phyloP scores from a whole-genome alignment of 495 filamentous ascomycete genomes.

The Aspergillus diversus region DNA sequence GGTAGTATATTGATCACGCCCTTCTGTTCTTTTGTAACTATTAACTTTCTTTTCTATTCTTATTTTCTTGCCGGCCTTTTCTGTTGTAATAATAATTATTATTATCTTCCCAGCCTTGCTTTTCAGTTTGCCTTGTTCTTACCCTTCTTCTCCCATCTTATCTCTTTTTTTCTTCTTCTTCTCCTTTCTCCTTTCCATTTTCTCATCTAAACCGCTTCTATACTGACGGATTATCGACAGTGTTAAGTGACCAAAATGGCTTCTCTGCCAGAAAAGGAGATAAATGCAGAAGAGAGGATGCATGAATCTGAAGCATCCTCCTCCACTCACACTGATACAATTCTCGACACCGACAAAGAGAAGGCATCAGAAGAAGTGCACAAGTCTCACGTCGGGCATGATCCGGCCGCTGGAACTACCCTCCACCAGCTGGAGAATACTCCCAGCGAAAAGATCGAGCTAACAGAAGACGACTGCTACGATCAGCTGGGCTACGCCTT shows the following conservation, averaged over 20 bases:
- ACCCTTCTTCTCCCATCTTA: constrained; percentile 11
- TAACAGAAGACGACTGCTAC: constrained; percentile 62
- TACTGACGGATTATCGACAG: constrained; percentile 5
- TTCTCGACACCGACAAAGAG: constrained; percentile 30
- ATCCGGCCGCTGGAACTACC: constrained; percentile 19
- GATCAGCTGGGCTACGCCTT: constrained; percentile 60
- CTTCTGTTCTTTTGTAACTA: constrained; percentile 4
- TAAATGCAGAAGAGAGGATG: constrained; percentile 31
- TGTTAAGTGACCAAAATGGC: constrained; percentile 17
- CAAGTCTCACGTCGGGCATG: constrained; percentile 20
- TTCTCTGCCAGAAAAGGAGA: constrained; percentile 27
- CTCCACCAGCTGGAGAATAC: constrained; percentile 36
- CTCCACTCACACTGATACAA: constrained; percentile 37
- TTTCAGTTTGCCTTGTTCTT: too few relatives aligned
- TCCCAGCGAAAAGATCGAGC: constrained; percentile 40
- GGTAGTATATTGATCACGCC: background rate
- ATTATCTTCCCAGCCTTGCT: too few relatives aligned
- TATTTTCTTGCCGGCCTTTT: too few relatives aligned
- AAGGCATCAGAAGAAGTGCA: constrained; percentile 26
- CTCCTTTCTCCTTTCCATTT: constrained; percentile 18
- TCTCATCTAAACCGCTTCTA: background rate
- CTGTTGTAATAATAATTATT: too few relatives aligned
- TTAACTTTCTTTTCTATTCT: constrained; percentile 4
- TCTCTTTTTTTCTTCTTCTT: constrained; percentile 21
- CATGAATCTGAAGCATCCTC: constrained; percentile 42